Evolutionary conservation across 2,329 filamentous ascomycete species (phyloP), one percentile per base, ranked within the genome.

Genomic region (Fusarium fracticaudum): DNA sequence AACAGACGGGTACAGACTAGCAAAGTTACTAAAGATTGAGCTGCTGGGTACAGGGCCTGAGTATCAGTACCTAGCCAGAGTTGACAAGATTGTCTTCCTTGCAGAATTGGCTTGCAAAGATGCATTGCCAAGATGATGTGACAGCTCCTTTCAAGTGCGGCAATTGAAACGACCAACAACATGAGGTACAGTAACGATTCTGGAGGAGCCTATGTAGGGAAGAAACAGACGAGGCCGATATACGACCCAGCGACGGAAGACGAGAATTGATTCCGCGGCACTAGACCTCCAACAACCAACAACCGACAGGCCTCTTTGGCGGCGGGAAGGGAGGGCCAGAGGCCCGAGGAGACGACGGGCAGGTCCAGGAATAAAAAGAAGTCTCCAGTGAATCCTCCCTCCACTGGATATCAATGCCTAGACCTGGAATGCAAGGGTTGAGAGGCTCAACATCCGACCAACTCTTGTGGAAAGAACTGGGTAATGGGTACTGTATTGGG

Each of bases 261-360:
- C 54, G 35, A 60, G 22, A 70, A 59, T 26, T 43, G 43, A 61
- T 73, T 74, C 72, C 72, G 72, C 72, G 72, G 72, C 69, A 72
- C 72, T 75, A 74, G 53, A 62, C 43, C 38, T 64, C 57, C 41
- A 68, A 35, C 40, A 60, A 64, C 59, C 57, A 60, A 37, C 35
- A 37, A 37, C 35, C 72, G 72, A 72, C 72, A 74, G 67, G 63
- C 67, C 71, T 51, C 44, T 31, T 72, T 74, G 72, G 72, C 72
- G 68, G 72, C 72, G 72, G 72, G 72, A 74, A 62, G 72, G 59
- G 64, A 64, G 71, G 69, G 43, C 40, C 53, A 67, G 63, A 74
- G 71, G 67, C 45, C 71, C 68, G 60, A 74, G 47, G 47, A 53
- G 60, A 45, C 64, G 68, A 60, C 71, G 66, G 53, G 58, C 54